These are phyloP conservation scores for Astragalus glycyphyllos DNA, from an alignment of 306 rosid genomes.

Conservation along the genomic window DNA sequence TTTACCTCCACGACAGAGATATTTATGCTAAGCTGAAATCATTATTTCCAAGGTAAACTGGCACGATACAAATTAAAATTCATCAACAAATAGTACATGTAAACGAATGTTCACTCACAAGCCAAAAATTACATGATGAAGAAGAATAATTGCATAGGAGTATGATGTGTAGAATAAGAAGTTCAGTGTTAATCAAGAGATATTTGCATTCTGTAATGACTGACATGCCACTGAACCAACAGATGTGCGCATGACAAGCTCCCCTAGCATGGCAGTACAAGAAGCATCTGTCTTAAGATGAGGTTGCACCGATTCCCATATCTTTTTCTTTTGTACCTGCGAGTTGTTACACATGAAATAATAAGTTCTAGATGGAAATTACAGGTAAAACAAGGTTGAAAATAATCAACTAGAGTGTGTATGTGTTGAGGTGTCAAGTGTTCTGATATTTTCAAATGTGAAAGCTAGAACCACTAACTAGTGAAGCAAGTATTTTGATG, in stretches of 20 bases:
- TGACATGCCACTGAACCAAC: constrained; percentile 61
- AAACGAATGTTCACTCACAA: constrained; percentile 9
- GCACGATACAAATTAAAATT: background rate
- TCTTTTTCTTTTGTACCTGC: constrained; percentile 83
- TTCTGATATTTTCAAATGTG: no score
- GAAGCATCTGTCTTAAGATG: constrained; percentile 73
- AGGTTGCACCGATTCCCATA: constrained; percentile 82
- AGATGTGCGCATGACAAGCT: constrained; percentile 68
- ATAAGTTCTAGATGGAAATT: background rate
- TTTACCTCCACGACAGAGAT: background rate
- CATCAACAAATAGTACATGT: constrained; percentile 1
- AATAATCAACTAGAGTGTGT: background rate
- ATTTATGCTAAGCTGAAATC: constrained; percentile 32
- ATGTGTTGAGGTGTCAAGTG: no score
- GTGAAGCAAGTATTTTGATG: no score
- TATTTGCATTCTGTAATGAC: constrained; percentile 62
- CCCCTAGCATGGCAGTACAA: constrained; percentile 65
- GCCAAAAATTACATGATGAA: constrained; percentile 24
- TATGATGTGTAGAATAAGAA: constrained; percentile 1
- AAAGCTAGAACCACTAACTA: no score
- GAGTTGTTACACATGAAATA: constrained; percentile 37
- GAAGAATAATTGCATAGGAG: constrained; percentile 2
- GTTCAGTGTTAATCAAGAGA: constrained; percentile 47
- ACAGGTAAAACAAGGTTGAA: background rate
- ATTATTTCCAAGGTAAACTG: constrained; percentile 24